phyloP scores from a whole-genome alignment of 345 rosid genomes.

The rapeseed (Brassica napus) region DNA sequence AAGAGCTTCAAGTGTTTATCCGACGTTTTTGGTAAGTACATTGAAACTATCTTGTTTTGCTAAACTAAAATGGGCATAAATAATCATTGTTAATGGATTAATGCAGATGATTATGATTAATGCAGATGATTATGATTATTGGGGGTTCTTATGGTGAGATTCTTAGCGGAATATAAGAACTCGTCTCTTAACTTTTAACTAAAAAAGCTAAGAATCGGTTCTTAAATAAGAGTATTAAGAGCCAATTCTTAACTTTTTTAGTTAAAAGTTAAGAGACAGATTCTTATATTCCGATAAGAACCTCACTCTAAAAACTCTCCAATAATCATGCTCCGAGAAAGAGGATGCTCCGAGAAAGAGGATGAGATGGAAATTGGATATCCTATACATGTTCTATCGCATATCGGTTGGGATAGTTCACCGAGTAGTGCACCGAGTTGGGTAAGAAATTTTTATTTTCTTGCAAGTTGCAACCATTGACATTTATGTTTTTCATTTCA shows the following conservation, averaged over 20 bases:
- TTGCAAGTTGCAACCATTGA: conserved; percentile 1
- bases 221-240: too few relatives aligned
- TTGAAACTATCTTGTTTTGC: background rate
- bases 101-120: conserved; percentile 44
- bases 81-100: conserved; percentile 1
- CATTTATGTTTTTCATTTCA: background rate
- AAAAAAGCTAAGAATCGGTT: too few relatives aligned
- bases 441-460: conserved; percentile 50
- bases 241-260: too few relatives aligned
- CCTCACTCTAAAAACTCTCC: too few relatives aligned
- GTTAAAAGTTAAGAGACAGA: too few relatives aligned
- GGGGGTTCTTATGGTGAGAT: too few relatives aligned
- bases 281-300: too few relatives aligned
- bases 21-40: conserved; percentile 62
- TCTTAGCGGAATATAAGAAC: too few relatives aligned
- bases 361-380: conserved; percentile 91
- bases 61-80: background rate
- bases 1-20: conserved; percentile 85
- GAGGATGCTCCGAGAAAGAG: background rate
- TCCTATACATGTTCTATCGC: conserved; percentile 94
- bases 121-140: too few relatives aligned
- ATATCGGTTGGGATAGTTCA: conserved; percentile 88
- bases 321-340: too few relatives aligned
- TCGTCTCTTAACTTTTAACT: too few relatives aligned
- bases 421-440: conserved; percentile 80